phyloP scores from a whole-genome alignment of 2,329 filamentous ascomycete species.

The Cercospora janseana region DNA sequence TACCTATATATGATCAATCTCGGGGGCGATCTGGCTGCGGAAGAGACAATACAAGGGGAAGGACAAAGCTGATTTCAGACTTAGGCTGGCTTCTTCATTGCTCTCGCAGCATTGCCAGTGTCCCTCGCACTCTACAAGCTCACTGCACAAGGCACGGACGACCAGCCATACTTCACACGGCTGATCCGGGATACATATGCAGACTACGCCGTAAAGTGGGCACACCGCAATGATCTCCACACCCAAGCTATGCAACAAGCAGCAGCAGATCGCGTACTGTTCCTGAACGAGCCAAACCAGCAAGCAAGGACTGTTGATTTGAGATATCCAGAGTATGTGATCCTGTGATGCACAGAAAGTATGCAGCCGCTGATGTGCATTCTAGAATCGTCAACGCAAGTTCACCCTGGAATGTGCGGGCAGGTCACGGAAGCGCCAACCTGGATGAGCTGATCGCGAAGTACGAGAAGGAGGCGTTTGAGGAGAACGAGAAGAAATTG shows the following conservation, averaged over 20 bases:
- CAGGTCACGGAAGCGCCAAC: constrained; percentile 58
- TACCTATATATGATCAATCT: neutral
- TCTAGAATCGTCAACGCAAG: constrained; percentile 49
- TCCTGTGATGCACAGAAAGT: too few relatives aligned
- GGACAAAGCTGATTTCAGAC: constrained; percentile 5
- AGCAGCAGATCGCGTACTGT: constrained; percentile 61
- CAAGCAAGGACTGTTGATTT: constrained; percentile 52
- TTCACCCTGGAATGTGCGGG: constrained; percentile 62
- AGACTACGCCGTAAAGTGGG: constrained; percentile 53
- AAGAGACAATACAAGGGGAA: neutral
- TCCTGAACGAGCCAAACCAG: constrained; percentile 48
- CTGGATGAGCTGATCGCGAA: constrained; percentile 61
- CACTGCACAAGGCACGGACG: constrained; percentile 43
- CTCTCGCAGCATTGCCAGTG: constrained; percentile 47
- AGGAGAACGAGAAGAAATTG: constrained; percentile 57
- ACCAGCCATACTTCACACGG: constrained; percentile 46
- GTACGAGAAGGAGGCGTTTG: constrained; percentile 58
- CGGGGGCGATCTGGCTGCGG: neutral
- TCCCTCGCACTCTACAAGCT: constrained; percentile 47
- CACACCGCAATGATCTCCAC: constrained; percentile 59
- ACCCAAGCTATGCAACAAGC: constrained; percentile 62
- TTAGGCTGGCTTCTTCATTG: constrained; percentile 50
- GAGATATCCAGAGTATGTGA: constrained; percentile 65
- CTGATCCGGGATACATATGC: constrained; percentile 59
- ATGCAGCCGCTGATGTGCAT: neutral